Conservation (phyloP, 129 eudicot genomes). For the Saposhnikovia divaricata region DNA sequence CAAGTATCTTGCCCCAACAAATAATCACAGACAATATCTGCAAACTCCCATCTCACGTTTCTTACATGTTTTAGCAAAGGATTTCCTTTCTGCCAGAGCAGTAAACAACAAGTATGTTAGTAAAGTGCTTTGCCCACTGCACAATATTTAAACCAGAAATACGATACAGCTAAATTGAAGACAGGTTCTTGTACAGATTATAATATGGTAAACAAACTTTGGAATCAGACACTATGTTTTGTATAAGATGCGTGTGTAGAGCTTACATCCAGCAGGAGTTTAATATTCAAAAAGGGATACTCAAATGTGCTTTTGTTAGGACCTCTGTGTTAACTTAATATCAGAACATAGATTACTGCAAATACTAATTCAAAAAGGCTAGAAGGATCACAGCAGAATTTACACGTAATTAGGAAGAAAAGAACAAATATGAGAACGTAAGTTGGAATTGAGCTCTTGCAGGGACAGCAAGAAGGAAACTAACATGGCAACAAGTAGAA, state of each 20-base stretch:
- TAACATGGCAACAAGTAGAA: too few species aligned
- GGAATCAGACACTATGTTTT: background rate
- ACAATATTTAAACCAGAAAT: background rate
- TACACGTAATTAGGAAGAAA: background rate
- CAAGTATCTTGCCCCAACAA: slow-evolving; percentile 74
- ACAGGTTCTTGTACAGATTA: background rate
- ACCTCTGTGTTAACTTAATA: background rate
- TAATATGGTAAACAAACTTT: background rate
- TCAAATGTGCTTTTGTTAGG: background rate
- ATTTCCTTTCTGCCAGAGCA: slow-evolving; percentile 74
- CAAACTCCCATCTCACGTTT: slow-evolving; percentile 84
- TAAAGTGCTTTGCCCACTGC: background rate
- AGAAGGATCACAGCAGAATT: background rate
- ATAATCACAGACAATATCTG: slow-evolving; percentile 80
- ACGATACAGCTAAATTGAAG: background rate
- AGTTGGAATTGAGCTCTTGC: background rate
- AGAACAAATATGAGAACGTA: background rate
- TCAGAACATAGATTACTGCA: background rate
- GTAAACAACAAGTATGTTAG: background rate
- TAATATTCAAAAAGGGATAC: background rate
- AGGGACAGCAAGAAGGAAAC: background rate
- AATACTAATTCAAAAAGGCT: background rate
- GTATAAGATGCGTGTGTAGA: background rate
- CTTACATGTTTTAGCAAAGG: slow-evolving; percentile 93
- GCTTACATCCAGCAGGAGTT: background rate